A percentile compares a stretch with the other conserved stretches of the same genome.
These are phyloP conservation scores for Globisporangium alternatum DNA, from an alignment of 352 stramenopile genomes.

Conservation along the genomic window DNA sequence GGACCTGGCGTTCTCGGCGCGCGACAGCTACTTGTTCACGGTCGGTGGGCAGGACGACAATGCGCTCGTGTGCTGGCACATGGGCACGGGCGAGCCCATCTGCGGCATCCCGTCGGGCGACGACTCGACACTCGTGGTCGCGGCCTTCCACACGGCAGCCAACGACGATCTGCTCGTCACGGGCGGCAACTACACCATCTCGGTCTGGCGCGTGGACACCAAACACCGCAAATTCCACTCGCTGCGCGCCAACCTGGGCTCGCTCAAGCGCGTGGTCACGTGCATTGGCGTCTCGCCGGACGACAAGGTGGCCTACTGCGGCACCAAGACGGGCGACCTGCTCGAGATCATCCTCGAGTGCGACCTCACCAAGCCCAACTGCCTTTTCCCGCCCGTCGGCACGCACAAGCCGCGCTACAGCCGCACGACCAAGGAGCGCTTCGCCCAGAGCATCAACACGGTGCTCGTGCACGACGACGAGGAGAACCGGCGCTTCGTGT, in stretches of 20 bases:
- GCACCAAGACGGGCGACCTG: constrained; percentile 95
- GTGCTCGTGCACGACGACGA: constrained; percentile 89
- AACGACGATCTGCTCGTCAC: constrained; percentile 95
- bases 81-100: constrained; percentile 84
- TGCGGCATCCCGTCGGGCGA: constrained; percentile 92
- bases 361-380: constrained; percentile 91
- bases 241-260: constrained; percentile 93
- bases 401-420: constrained; percentile 87
- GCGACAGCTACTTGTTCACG: constrained; percentile 89
- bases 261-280: constrained; percentile 91
- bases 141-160: constrained; percentile 76
- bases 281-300: constrained; percentile 92
- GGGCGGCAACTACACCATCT: constrained; percentile 92
- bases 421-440: constrained; percentile 89
- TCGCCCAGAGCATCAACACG: constrained; percentile 90
- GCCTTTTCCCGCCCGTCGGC: constrained; percentile 68
- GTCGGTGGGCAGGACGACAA: constrained; percentile 97
- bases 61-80: constrained; percentile 95
- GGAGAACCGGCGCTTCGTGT: constrained; percentile 79
- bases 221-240: constrained; percentile 92
- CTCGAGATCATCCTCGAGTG: constrained; percentile 94
- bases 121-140: constrained; percentile 88
- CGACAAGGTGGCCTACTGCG: constrained; percentile 92
- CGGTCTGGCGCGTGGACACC: constrained; percentile 86
- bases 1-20: constrained; percentile 87